Percentiles rank a stretch among this genome's conserved stretches.
phyloP scores from a whole-genome alignment of 2,329 filamentous ascomycete genomes.

The Hansfordia pulvinata region DNA sequence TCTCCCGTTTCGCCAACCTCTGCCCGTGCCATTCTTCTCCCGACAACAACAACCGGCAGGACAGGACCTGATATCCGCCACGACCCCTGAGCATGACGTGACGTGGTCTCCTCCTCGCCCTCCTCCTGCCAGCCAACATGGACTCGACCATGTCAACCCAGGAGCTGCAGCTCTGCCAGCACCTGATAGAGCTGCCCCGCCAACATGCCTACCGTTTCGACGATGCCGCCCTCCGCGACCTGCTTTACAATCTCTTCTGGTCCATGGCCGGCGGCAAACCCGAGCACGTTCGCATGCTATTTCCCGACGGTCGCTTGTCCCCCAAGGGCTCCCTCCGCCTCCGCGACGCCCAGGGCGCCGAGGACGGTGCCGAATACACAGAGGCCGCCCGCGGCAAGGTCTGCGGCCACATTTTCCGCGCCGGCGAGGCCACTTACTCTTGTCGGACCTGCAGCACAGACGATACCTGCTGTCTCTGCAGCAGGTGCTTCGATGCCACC shows the following conservation, averaged over 20 bases:
- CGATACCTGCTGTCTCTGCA: conserved; percentile 90
- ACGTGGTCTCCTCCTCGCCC: too few species aligned
- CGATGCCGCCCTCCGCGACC: conserved; percentile 53
- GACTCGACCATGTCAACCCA: conserved; percentile 38
- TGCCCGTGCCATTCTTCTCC: too few species aligned
- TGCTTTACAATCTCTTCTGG: conserved; percentile 73
- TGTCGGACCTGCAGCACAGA: conserved; percentile 92
- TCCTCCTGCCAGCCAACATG: too few species aligned
- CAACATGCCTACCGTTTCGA: conserved; percentile 65
- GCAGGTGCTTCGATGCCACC: conserved; percentile 86
- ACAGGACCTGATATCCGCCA: too few species aligned
- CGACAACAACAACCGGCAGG: too few species aligned
- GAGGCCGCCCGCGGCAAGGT: conserved; percentile 82
- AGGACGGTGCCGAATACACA: conserved; percentile 89
- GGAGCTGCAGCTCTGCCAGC: conserved; percentile 73
- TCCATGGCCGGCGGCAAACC: conserved; percentile 66
- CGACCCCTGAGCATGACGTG: too few species aligned
- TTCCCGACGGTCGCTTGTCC: conserved; percentile 58
- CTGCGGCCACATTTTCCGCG: conserved; percentile 94
- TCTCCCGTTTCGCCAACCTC: too few species aligned
- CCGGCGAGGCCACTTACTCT: conserved; percentile 83
- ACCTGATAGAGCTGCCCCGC: conserved; percentile 65
- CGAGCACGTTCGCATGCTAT: conserved; percentile 67
- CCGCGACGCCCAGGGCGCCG: conserved; percentile 76
- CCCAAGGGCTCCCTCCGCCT: conserved; percentile 57